Evolutionary conservation across 148 eudicot genomes (phyloP).

Genomic region (Rhododendron mucronatum): DNA sequence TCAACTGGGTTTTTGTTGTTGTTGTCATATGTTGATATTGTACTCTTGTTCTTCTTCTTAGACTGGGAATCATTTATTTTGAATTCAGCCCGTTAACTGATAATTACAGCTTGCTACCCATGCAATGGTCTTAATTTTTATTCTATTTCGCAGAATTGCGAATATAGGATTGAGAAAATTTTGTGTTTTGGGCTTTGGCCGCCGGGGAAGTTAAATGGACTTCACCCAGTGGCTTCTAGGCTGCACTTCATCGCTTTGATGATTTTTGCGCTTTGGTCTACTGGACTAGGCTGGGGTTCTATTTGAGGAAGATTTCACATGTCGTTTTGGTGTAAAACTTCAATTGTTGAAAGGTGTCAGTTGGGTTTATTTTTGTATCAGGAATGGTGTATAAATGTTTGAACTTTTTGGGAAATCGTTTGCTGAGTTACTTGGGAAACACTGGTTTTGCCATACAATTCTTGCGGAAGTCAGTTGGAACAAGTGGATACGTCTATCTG

Average conservation of each 20-base stretch:
- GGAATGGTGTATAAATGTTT: neutral
- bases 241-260: neutral
- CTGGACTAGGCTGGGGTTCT: neutral
- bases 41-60: neutral
- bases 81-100: neutral
- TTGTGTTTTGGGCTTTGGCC: neutral
- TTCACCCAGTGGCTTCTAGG: neutral
- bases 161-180: neutral
- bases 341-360: neutral
- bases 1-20: neutral
- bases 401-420: neutral
- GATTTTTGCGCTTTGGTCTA: neutral
- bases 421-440: neutral
- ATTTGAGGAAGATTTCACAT: neutral
- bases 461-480: neutral
- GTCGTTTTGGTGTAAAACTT: neutral
- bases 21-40: neutral
- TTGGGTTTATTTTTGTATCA: neutral
- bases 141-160: neutral
- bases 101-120: neutral
- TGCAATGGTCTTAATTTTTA: neutral
- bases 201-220: too few relatives aligned
- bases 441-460: neutral
- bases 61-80: neutral
- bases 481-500: neutral